Evolutionary conservation across 768 basidiomycete species (phyloP), one percentile per base, ranked within the genome.

Genomic region (Suillus hirtellus): DNA sequence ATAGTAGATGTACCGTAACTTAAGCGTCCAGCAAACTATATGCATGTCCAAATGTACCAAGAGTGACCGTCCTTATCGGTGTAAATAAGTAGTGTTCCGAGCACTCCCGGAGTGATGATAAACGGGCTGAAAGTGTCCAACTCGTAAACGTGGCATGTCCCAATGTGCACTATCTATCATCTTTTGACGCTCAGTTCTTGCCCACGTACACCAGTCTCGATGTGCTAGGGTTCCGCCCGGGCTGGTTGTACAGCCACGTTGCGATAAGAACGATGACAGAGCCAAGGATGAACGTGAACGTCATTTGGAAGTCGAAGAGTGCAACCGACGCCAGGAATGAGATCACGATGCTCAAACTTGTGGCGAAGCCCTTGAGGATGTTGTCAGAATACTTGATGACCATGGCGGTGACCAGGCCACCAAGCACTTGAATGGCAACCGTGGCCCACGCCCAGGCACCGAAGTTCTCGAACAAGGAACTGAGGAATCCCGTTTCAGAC

Each of bases 311-410:
- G 74, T 91, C 80, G 83, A 99, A 98, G 43, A 98, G 86, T 24
- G 87, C 87, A 60, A 97, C 89, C 5, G 92, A 95, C 2, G 92
- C 95, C 62, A 95, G 81, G 85, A 97, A 99, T 31, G 95, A 95
- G 65, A 98, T 86, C 71, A 98, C 89, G 74, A 98, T 98, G 76
- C 90, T 92, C 65, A 99, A 81, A 66, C 90, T 92, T 4, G 96
- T 98, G 12, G 96, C 96, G 71, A 99, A 98, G 40, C 96, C 96
- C 77, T 95, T 95, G 73, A 91, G 81, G 66, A 90, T 92, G 76
- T 95, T 96, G 75, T 93, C 93, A 54, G 92, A 89, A 74, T 96
- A 95, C 72, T 95, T 92, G 84, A 96, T 96, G 44, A 96, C 95
- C 76, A 96, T 79, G 2, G 95, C 95, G 6, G 95, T 97, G 67